Conservation (phyloP, 768 basidiomycete species). For the Lentinula aciculospora region DNA sequence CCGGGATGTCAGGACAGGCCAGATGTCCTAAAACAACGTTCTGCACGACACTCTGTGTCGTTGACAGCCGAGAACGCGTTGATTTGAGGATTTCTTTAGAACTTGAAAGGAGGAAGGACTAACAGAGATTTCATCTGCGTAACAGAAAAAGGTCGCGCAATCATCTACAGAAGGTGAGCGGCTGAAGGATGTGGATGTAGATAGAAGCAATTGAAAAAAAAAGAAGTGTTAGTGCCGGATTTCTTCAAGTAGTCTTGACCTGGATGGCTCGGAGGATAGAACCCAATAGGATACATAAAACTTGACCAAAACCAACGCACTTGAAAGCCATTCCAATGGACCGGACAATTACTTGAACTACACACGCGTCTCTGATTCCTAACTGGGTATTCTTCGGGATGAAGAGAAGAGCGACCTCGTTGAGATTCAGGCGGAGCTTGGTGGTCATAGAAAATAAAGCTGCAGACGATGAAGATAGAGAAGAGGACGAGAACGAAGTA, state of each 20-base stretch:
- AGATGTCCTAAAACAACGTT: not conserved
- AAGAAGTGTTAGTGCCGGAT: not conserved
- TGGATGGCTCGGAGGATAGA: too few relatives aligned
- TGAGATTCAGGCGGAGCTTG: not conserved
- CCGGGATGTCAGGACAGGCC: not conserved
- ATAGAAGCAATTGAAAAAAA: too few relatives aligned
- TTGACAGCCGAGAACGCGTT: not conserved
- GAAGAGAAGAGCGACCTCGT: not conserved
- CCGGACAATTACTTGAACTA: slow-evolving; percentile 1
- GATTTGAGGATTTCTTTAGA: too few relatives aligned
- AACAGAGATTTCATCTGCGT: slow-evolving; percentile 3
- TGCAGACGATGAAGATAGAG: too few relatives aligned
- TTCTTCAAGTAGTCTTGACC: too few relatives aligned
- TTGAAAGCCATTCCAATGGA: not conserved
- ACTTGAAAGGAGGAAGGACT: not conserved
- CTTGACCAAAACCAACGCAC: not conserved
- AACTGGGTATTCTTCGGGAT: not conserved
- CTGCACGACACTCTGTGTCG: not conserved
- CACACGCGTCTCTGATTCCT: not conserved
- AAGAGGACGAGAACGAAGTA: too few relatives aligned
- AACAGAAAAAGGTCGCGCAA: slow-evolving; percentile 1
- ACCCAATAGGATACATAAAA: too few relatives aligned
- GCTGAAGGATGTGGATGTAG: not conserved
- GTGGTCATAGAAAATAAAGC: not conserved
- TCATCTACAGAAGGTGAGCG: not conserved